A percentile compares a stretch with the other conserved stretches of the same genome.
Conservation (phyloP, 306 rosid genomes). For the Dryas octopetala region DNA sequence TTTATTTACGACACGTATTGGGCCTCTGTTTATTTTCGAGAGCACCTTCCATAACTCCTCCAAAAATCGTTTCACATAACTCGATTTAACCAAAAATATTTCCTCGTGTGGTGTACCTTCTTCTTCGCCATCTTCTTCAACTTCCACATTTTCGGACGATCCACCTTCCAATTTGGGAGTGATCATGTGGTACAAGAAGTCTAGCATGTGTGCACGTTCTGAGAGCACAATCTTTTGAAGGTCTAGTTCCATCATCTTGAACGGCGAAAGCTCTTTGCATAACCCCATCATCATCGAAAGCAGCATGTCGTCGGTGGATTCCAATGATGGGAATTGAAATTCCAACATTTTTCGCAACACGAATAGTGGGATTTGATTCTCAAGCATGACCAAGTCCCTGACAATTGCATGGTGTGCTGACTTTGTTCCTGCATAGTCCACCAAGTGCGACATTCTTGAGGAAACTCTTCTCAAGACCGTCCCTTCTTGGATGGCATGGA, state of each 20-base stretch:
- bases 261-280: constrained; percentile 62
- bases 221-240: constrained; percentile 43
- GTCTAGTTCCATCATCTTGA: constrained; percentile 41
- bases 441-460: constrained; percentile 63
- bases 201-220: constrained; percentile 55
- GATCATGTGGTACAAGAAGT: constrained; percentile 53
- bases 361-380: constrained; percentile 78
- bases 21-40: constrained; percentile 52
- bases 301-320: constrained; percentile 48
- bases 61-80: constrained; percentile 32
- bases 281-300: constrained; percentile 53
- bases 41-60: constrained; percentile 44
- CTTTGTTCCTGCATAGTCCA: constrained; percentile 56
- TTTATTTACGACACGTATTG: constrained; percentile 40
- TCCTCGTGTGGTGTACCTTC: constrained; percentile 13
- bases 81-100: constrained; percentile 3
- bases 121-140: constrained; percentile 26
- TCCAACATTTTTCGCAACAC: constrained; percentile 49
- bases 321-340: constrained; percentile 39
- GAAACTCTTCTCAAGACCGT: constrained; percentile 32
- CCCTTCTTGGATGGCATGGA: constrained; percentile 46
- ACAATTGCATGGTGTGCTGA: constrained; percentile 61
- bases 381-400: constrained; percentile 74
- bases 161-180: constrained; percentile 39
- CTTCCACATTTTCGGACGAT: constrained; percentile 23